Evolutionary conservation across 1,284 basidiomycete genomes (phyloP), one percentile per base, ranked within the genome.

Genomic region (Leccinum angustisporum): DNA sequence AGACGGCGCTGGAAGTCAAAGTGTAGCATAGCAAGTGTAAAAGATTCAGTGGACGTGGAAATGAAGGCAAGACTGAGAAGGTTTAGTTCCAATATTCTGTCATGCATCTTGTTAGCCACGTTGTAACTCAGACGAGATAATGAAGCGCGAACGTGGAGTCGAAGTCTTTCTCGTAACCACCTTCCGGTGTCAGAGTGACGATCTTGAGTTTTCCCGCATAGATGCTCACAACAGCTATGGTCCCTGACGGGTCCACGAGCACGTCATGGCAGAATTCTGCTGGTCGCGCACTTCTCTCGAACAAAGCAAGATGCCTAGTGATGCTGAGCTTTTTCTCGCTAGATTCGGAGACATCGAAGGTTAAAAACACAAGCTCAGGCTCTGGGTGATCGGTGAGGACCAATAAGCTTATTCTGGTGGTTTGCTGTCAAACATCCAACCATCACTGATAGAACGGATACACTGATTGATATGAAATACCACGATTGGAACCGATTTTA

Each of bases 81-180:
- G 67, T 88, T 93, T 60, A 91, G 76, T 68, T 95, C 92, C 6
- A 86, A 83, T 43, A 94, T 72, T 58, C 92, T 95, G 65, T 30
- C 14, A 43, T 16, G 48, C 5, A 27, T 54, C 10, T 36, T 11
- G 54, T 72, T 25, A 74, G 61, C 25, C 16, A 40, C 3, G 18
- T 11, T 53, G 43, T 48, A 18, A 16, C n/a, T 50, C 53, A 46
- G 9, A 56, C 18, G n/a, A 61, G 21, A 57, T 25, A 31, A 57
- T 9, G 46, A 3, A 48, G 58, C 59, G 79, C 88, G 67, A 69
- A 92, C 91, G 83, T 80, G 61, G 82, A 79, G 68, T 92, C 90
- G 63, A 85, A 86, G 38, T 88, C 82, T 6, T 75, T 71, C n/a
- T 78, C 75, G 38, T 84, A 80, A 52, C 75, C 73, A 13, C 86